phyloP scores from a whole-genome alignment of 805 yeast species.

The Sugiyamaella floridensis region DNA sequence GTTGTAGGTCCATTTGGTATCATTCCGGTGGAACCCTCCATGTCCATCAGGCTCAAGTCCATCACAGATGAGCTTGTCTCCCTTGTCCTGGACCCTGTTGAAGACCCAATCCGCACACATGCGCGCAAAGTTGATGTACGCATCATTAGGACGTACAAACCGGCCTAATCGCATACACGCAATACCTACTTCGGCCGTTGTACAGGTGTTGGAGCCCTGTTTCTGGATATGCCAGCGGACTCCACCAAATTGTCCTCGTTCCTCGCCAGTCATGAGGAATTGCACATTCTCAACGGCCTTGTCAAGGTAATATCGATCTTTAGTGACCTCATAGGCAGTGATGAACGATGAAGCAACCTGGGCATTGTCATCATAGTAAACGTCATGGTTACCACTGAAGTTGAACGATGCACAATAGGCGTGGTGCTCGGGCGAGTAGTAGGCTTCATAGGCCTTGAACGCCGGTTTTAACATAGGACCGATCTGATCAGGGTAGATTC shows the following conservation, averaged over 20 bases:
- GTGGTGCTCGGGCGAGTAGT: slow-evolving; percentile 43
- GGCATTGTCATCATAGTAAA: slow-evolving; percentile 63
- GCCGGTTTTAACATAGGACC: slow-evolving; percentile 49
- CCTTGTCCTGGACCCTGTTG: slow-evolving; percentile 43
- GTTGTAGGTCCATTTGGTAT: slow-evolving; percentile 59
- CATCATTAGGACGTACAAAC: slow-evolving; percentile 40
- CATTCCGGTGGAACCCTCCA: slow-evolving; percentile 37
- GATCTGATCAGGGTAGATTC: slow-evolving; percentile 43
- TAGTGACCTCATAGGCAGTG: slow-evolving; percentile 62
- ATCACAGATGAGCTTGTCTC: slow-evolving; percentile 52
- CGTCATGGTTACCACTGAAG: slow-evolving; percentile 51
- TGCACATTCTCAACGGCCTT: slow-evolving; percentile 51
- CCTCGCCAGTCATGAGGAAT: slow-evolving; percentile 62
- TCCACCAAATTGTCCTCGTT: slow-evolving; percentile 52
- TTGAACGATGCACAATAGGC: slow-evolving; percentile 65
- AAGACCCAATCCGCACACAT: slow-evolving; percentile 55
- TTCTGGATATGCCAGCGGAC: slow-evolving; percentile 60
- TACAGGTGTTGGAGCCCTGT: slow-evolving; percentile 55
- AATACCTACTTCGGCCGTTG: slow-evolving; percentile 61
- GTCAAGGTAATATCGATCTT: slow-evolving; percentile 45
- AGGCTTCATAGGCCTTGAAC: slow-evolving; percentile 42
- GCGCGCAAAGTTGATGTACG: slow-evolving; percentile 52
- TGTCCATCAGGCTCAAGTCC: slow-evolving; percentile 43
- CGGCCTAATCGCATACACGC: slow-evolving; percentile 52
- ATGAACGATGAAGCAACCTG: slow-evolving; percentile 61